A percentile compares a stretch with the other conserved stretches of the same genome.
phyloP scores from a whole-genome alignment of 805 yeast species.

The Spathaspora hagerdaliae region DNA sequence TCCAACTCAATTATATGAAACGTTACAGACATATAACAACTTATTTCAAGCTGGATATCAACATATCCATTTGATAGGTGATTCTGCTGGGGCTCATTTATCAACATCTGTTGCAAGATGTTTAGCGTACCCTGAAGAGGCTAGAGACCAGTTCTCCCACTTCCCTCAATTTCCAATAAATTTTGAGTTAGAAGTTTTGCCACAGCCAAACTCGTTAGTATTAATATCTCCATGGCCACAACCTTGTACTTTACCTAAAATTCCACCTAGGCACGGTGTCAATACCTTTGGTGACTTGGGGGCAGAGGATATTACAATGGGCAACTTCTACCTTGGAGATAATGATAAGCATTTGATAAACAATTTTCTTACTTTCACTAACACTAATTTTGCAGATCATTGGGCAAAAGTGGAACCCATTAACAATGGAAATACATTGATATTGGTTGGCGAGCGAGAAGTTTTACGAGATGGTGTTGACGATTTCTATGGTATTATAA shows the following conservation, averaged over 20 bases:
- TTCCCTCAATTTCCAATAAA: constrained; percentile 13
- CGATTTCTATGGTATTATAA: constrained; percentile 16
- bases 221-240: constrained; percentile 35
- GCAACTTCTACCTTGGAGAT: constrained; percentile 28
- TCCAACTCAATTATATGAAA: constrained; percentile 32
- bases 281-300: constrained; percentile 30
- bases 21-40: constrained; percentile 20
- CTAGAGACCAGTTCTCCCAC: constrained; percentile 16
- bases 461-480: constrained; percentile 27
- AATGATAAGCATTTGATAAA: constrained; percentile 13
- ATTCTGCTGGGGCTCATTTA: constrained; percentile 42
- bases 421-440: constrained; percentile 14
- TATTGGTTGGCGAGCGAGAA: constrained; percentile 31
- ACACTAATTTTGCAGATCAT: constrained; percentile 18
- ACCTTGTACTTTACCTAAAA: constrained; percentile 19
- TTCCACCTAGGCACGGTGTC: constrained; percentile 19
- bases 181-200: constrained; percentile 9
- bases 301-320: constrained; percentile 22
- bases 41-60: constrained; percentile 18
- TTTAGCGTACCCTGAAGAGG: constrained; percentile 30
- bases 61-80: constrained; percentile 35
- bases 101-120: constrained; percentile 15
- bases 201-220: constrained; percentile 25
- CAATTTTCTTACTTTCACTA: constrained; percentile 18
- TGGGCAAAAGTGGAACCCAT: constrained; percentile 25